Evolutionary conservation across 257 asterid genomes (phyloP).

Genomic region (Handroanthus guayacan): DNA sequence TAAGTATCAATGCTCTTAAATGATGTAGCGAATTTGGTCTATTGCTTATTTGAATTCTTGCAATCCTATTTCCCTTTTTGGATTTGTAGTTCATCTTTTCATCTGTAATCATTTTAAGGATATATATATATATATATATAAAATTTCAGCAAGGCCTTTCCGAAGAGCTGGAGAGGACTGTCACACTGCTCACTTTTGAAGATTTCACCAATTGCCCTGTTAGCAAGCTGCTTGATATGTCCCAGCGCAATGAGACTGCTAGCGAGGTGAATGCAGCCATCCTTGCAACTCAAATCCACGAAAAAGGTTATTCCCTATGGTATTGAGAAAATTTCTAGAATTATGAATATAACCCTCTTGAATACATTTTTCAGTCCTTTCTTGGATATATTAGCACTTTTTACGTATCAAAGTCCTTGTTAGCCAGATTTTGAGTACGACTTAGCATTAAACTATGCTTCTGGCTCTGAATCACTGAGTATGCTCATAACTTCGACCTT

Average conservation of each 20-base stretch:
- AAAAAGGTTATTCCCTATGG: slow-evolving; percentile 64
- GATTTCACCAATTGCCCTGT: slow-evolving; percentile 71
- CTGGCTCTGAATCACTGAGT: not conserved
- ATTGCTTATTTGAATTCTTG: not conserved
- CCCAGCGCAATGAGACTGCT: slow-evolving; percentile 77
- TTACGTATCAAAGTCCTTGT: not conserved
- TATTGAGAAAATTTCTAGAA: not conserved
- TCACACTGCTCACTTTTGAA: slow-evolving; percentile 73
- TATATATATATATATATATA: too few relatives aligned
- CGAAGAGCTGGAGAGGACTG: slow-evolving; percentile 80
- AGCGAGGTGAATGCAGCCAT: slow-evolving; percentile 83
- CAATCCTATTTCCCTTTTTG: not conserved
- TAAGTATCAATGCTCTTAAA: not conserved
- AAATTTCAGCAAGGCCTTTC: slow-evolving; percentile 60
- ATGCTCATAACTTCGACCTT: not conserved
- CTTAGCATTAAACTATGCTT: not conserved
- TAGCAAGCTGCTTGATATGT: slow-evolving; percentile 65
- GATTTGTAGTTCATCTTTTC: not conserved
- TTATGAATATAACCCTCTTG: not conserved
- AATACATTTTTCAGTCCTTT: not conserved
- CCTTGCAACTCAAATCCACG: slow-evolving; percentile 82
- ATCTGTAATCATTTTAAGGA: not conserved
- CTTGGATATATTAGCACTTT: not conserved
- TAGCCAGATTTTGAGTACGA: not conserved
- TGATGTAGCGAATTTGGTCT: not conserved